Evolutionary conservation across 2,329 filamentous ascomycete genomes (phyloP).

Genomic region (Herpotrichia juniperi): DNA sequence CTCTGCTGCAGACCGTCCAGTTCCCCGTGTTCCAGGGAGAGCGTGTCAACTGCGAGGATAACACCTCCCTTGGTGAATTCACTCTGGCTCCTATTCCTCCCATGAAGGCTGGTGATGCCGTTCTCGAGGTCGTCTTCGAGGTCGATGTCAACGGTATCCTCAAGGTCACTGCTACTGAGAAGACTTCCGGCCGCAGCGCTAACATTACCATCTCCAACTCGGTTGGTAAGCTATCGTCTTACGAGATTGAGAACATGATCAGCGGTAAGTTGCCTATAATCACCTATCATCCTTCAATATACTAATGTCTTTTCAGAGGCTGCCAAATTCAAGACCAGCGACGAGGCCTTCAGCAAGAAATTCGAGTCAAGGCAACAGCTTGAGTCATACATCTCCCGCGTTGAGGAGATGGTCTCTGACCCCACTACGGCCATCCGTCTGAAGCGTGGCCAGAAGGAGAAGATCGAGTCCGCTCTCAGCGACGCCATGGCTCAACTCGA

Average conservation of each 20-base stretch:
- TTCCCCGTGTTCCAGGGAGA: slow-evolving; percentile 97
- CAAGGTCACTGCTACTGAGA: slow-evolving; percentile 99
- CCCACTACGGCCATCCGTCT: slow-evolving; percentile 94
- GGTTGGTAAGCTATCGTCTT: slow-evolving; percentile 93
- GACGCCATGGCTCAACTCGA: slow-evolving; percentile 98
- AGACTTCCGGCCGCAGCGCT: slow-evolving; percentile 94
- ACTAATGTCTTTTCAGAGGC: slow-evolving; percentile 64
- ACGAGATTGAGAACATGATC: slow-evolving; percentile 98
- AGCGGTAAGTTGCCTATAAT: slow-evolving; percentile 61
- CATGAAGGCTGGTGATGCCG: slow-evolving; percentile 93
- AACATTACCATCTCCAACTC: slow-evolving; percentile 99
- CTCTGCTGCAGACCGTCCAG: slow-evolving; percentile 69
- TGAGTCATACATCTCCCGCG: slow-evolving; percentile 97
- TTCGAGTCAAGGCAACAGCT: slow-evolving; percentile 99
- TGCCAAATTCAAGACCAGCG: slow-evolving; percentile 97
- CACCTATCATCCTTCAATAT: neutral
- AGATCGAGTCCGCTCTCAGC: slow-evolving; percentile 96
- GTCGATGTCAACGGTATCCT: slow-evolving; percentile 99
- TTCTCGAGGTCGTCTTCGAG: slow-evolving; percentile 98
- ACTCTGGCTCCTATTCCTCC: slow-evolving; percentile 85
- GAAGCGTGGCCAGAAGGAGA: slow-evolving; percentile 99
- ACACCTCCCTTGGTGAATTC: slow-evolving; percentile 97
- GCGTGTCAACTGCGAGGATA: slow-evolving; percentile 97
- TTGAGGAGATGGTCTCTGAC: slow-evolving; percentile 98
- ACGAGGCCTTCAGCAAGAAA: slow-evolving; percentile 99